Evolutionary conservation across 768 basidiomycete species (phyloP).

Genomic region (Termitomyces sp.): DNA sequence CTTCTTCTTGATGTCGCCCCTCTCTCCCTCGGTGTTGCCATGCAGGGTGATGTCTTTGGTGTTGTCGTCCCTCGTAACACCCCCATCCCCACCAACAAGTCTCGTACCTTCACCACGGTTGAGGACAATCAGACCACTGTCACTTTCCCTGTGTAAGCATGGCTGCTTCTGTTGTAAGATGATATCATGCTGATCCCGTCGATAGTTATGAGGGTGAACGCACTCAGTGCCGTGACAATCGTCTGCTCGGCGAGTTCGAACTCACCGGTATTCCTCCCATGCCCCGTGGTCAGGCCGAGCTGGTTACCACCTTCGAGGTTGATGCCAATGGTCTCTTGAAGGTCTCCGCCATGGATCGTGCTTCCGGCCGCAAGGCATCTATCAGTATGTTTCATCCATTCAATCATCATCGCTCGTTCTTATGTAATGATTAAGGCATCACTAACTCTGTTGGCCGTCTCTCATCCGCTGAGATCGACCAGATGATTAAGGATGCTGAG

Average conservation of each 20-base stretch:
- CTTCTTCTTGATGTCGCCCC: constrained; percentile 98
- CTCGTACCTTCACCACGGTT: constrained; percentile 97
- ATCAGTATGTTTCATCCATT: constrained; percentile 61
- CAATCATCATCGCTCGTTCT: constrained; percentile 1
- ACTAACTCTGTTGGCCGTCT: constrained; percentile 99
- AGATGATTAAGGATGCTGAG: constrained; percentile 99
- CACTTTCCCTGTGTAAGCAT: constrained; percentile 93
- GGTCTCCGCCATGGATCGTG: constrained; percentile 97
- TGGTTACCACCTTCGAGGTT: constrained; percentile 98
- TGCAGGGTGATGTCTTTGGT: constrained; percentile 99
- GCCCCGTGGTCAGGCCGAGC: constrained; percentile 99
- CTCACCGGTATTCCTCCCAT: constrained; percentile 98
- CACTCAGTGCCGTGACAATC: constrained; percentile 99
- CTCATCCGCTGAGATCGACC: constrained; percentile 95
- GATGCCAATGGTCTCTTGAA: constrained; percentile 99
- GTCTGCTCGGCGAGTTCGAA: constrained; percentile 99
- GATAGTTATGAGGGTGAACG: constrained; percentile 96
- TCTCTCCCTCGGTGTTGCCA: constrained; percentile 98
- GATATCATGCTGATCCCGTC: constrained; percentile 7
- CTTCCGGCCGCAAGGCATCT: constrained; percentile 98
- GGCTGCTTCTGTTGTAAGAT: neutral
- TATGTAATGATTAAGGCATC: constrained; percentile 54
- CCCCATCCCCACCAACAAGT: constrained; percentile 99
- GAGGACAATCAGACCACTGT: constrained; percentile 99
- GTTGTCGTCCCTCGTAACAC: constrained; percentile 99